These are phyloP conservation scores for Mycosphaerella sp. DNA, from an alignment of 2,329 filamentous ascomycete species.

Conservation along the genomic window DNA sequence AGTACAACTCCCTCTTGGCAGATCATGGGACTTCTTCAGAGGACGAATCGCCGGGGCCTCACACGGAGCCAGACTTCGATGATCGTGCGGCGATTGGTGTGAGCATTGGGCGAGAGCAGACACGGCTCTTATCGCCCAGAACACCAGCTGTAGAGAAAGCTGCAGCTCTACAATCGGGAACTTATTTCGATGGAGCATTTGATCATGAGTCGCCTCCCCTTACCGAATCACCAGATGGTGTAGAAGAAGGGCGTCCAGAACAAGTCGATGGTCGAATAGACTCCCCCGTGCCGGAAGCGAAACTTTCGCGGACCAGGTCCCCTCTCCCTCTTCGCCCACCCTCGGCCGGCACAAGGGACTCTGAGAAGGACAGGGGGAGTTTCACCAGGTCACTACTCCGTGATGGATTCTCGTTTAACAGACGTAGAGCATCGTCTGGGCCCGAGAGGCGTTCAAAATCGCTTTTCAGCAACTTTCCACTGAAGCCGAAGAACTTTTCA, in stretches of 20 bases:
- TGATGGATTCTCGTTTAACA: slow-evolving; percentile 35
- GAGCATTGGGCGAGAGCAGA: slow-evolving; percentile 54
- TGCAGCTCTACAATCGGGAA: slow-evolving; percentile 46
- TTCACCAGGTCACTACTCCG: slow-evolving; percentile 32
- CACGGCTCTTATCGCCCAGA: slow-evolving; percentile 49
- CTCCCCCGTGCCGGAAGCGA: slow-evolving; percentile 6
- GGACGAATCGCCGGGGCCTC: slow-evolving; percentile 32
- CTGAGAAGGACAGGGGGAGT: slow-evolving; percentile 29
- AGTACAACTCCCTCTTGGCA: slow-evolving; percentile 38
- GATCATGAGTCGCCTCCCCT: slow-evolving; percentile 1
- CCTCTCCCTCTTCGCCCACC: slow-evolving; percentile 28
- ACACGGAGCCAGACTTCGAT: slow-evolving; percentile 33
- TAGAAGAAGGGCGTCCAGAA: not conserved
- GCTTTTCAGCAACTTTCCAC: slow-evolving; percentile 28
- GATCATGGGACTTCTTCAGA: slow-evolving; percentile 41
- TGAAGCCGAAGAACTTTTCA: slow-evolving; percentile 29
- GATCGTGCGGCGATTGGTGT: slow-evolving; percentile 49
- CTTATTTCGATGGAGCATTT: slow-evolving; percentile 39
- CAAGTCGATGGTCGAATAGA: not conserved
- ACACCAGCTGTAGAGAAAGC: slow-evolving; percentile 56
- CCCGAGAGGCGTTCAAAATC: slow-evolving; percentile 30
- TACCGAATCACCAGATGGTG: slow-evolving; percentile 9
- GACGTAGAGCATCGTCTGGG: slow-evolving; percentile 39
- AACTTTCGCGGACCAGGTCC: not conserved
- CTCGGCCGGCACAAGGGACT: slow-evolving; percentile 39